Evolutionary conservation across 2,329 filamentous ascomycete species (phyloP).

Genomic region (Meredithiella fracta): DNA sequence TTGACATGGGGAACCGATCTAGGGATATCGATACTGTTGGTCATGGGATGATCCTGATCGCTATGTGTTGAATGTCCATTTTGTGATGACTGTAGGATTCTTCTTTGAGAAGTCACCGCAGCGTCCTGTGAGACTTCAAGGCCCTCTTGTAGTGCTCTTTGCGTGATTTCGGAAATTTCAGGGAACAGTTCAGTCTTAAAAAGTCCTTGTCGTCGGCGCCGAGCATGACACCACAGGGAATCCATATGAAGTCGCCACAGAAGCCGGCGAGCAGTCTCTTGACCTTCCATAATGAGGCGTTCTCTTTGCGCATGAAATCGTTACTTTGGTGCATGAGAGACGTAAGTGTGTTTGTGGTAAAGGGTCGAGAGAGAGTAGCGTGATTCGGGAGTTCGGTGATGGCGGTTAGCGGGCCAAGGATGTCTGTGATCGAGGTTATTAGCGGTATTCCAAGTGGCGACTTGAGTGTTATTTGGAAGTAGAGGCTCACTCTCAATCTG

Average conservation of each 20-base stretch:
- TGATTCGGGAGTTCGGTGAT: slow-evolving; percentile 60
- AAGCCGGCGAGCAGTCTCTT: slow-evolving; percentile 58
- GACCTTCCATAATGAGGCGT: slow-evolving; percentile 53
- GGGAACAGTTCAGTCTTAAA: slow-evolving; percentile 33
- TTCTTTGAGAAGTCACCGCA: not conserved
- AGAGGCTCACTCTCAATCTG: slow-evolving; percentile 48
- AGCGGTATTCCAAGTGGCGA: slow-evolving; percentile 18
- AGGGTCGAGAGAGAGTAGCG: slow-evolving; percentile 57
- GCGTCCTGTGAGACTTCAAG: slow-evolving; percentile 4
- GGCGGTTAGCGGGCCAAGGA: slow-evolving; percentile 59
- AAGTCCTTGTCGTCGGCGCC: slow-evolving; percentile 38
- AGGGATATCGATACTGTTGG: not conserved
- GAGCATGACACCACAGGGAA: slow-evolving; percentile 42
- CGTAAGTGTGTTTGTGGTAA: slow-evolving; percentile 55
- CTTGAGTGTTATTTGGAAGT: not conserved
- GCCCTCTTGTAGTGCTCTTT: slow-evolving; percentile 8
- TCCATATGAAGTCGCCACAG: slow-evolving; percentile 58
- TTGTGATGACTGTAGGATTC: no score
- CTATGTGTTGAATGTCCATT: not conserved
- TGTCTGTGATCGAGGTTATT: slow-evolving; percentile 30
- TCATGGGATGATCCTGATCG: not conserved
- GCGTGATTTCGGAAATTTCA: slow-evolving; percentile 22
- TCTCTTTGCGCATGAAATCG: slow-evolving; percentile 59
- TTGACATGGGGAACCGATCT: not conserved
- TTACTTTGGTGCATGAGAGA: slow-evolving; percentile 54